Conservation (phyloP, 75 land plant species). For the Ceratopteris richardii region DNA sequence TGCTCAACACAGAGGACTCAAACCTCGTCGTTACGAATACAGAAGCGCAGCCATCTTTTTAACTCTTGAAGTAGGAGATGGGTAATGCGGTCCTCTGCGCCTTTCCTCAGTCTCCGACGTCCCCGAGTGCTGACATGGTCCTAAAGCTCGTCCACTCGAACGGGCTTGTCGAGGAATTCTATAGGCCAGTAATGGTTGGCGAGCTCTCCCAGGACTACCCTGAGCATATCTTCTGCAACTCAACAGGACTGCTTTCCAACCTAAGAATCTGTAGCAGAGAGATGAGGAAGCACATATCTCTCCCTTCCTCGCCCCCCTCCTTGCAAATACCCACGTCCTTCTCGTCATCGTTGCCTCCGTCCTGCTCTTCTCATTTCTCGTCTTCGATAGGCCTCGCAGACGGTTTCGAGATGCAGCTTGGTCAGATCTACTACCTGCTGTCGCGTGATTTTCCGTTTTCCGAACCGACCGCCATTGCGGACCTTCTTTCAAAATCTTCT, state of each 20-base stretch:
- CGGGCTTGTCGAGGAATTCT: conserved; percentile 12
- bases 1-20: too few relatives aligned
- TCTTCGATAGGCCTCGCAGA: neutral
- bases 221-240: conserved; percentile 12
- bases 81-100: too few relatives aligned
- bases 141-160: conserved; percentile 10
- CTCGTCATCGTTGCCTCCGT: too few relatives aligned
- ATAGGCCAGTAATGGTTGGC: conserved; percentile 9
- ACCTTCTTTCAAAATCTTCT: too few relatives aligned
- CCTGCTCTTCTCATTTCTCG: neutral
- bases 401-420: neutral
- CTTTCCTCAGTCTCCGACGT: too few relatives aligned
- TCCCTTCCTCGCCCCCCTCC: too few relatives aligned
- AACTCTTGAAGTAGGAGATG: too few relatives aligned
- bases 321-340: too few relatives aligned
- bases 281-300: too few relatives aligned
- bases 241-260: neutral
- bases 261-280: neutral
- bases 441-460: neutral
- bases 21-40: too few relatives aligned
- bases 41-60: too few relatives aligned
- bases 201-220: conserved; percentile 12
- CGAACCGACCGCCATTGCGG: too few relatives aligned
- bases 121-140: neutral
- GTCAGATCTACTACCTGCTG: conserved; percentile 6